Evolutionary conservation across 768 basidiomycete species (phyloP).

Genomic region (Hygrocybe coccinea): DNA sequence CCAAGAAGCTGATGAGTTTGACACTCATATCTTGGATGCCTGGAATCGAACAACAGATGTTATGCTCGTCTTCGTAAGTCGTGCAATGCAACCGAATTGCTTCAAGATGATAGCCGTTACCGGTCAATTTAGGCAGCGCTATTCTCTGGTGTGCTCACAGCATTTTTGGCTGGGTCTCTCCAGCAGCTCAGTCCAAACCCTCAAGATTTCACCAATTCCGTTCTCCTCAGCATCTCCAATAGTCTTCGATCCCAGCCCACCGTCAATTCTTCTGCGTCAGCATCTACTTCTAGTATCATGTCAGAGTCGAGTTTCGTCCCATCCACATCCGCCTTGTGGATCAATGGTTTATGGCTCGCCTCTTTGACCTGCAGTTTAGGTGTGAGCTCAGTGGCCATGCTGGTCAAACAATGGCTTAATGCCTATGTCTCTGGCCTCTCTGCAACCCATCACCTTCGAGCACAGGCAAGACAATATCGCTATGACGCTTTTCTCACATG

Average conservation of each 20-base stretch:
- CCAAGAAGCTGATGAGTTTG: constrained; percentile 7
- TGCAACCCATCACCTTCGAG: constrained; percentile 8
- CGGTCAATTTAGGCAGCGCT: constrained; percentile 9
- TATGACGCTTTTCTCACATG: constrained; percentile 14
- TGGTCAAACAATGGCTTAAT: constrained; percentile 18
- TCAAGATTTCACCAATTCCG: constrained; percentile 12
- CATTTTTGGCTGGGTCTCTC: constrained; percentile 13
- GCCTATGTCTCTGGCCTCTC: constrained; percentile 11
- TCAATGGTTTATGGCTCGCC: constrained; percentile 19
- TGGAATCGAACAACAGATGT: constrained; percentile 16
- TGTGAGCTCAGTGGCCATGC: constrained; percentile 13
- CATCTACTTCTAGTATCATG: neutral
- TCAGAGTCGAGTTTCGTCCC: constrained; percentile 2
- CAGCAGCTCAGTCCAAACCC: constrained; percentile 11
- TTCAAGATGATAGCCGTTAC: neutral
- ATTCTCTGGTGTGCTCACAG: constrained; percentile 16
- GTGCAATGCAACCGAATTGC: neutral
- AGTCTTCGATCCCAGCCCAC: neutral
- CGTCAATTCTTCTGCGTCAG: neutral
- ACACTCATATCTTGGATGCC: constrained; percentile 1
- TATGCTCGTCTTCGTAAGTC: constrained; percentile 15
- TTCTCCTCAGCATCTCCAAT: constrained; percentile 8
- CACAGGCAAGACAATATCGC: constrained; percentile 15
- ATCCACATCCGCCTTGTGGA: constrained; percentile 12
- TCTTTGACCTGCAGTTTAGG: constrained; percentile 14